phyloP scores from a whole-genome alignment of 257 asterid species.

The Paulownia fortunei region DNA sequence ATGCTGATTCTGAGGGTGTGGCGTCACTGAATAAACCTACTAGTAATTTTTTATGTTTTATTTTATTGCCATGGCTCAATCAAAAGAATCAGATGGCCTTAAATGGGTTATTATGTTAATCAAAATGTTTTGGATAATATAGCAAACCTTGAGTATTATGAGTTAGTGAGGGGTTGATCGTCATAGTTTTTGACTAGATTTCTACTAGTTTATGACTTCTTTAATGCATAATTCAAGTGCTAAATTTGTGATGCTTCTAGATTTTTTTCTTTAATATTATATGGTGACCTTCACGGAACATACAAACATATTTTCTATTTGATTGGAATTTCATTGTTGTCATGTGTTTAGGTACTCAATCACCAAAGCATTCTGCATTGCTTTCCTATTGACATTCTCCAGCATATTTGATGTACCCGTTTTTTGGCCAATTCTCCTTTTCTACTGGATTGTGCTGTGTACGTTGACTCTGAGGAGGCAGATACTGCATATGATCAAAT shows the following conservation, averaged over 20 bases:
- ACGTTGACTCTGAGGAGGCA: conserved; percentile 58
- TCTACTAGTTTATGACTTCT: neutral
- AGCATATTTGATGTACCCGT: conserved; percentile 62
- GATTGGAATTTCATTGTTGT: conserved; percentile 18
- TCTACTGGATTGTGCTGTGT: conserved; percentile 69
- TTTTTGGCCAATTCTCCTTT: conserved; percentile 75
- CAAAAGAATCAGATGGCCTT: neutral
- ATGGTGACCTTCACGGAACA: neutral
- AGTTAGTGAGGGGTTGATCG: neutral
- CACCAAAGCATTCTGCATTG: conserved; percentile 64
- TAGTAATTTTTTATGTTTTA: neutral
- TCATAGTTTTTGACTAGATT: conserved; percentile 6
- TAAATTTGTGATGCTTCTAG: neutral
- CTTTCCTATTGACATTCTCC: conserved; percentile 59
- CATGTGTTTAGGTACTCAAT: conserved; percentile 55
- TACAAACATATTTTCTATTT: neutral
- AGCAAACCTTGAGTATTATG: neutral
- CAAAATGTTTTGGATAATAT: neutral
- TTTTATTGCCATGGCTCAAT: neutral
- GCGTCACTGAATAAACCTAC: neutral
- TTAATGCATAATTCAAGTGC: conserved; percentile 9
- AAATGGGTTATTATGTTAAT: neutral
- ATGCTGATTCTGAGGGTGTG: neutral
- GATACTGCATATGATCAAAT: conserved; percentile 65
- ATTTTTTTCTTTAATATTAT: neutral